Conservation (phyloP, 2,329 filamentous ascomycete genomes). For the Diaporthe sp. region DNA sequence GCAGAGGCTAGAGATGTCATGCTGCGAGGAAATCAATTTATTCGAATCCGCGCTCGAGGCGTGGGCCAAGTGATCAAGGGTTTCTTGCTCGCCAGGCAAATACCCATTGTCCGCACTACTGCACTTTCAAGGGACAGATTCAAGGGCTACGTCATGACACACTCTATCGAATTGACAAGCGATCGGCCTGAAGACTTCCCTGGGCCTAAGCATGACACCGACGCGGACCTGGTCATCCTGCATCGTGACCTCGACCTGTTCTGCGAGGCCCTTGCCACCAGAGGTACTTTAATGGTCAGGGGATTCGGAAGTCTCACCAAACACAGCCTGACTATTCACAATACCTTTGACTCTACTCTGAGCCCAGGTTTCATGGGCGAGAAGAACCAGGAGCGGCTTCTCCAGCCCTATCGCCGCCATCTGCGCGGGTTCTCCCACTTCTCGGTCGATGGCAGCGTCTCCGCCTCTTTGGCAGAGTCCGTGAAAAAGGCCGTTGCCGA, state of each 20-base stretch:
- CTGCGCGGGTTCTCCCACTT: slow-evolving; percentile 21
- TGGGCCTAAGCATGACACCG: neutral
- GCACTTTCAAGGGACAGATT: slow-evolving; percentile 19
- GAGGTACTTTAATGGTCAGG: neutral
- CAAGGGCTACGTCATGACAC: slow-evolving; percentile 24
- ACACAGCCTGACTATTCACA: slow-evolving; percentile 24
- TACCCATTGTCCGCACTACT: neutral
- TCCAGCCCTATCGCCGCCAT: slow-evolving; percentile 32
- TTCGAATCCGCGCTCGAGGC: slow-evolving; percentile 18
- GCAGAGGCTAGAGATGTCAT: slow-evolving; percentile 30
- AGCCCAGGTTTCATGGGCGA: slow-evolving; percentile 14
- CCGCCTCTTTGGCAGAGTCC: slow-evolving; percentile 3
- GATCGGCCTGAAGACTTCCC: neutral
- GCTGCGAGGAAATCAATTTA: slow-evolving; percentile 30
- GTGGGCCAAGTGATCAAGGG: slow-evolving; percentile 28
- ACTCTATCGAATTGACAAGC: neutral
- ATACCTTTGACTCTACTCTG: neutral
- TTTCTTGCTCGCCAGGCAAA: neutral
- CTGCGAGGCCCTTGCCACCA: neutral
- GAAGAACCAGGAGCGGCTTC: slow-evolving; percentile 21
- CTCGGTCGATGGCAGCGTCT: slow-evolving; percentile 30
- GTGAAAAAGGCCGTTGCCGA: neutral
- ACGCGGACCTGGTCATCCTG: slow-evolving; percentile 22
- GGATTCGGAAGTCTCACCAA: neutral
- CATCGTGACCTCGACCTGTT: slow-evolving; percentile 30